phyloP scores from a whole-genome alignment of 768 basidiomycete genomes.

The Phlebiopsis flavidoalba region DNA sequence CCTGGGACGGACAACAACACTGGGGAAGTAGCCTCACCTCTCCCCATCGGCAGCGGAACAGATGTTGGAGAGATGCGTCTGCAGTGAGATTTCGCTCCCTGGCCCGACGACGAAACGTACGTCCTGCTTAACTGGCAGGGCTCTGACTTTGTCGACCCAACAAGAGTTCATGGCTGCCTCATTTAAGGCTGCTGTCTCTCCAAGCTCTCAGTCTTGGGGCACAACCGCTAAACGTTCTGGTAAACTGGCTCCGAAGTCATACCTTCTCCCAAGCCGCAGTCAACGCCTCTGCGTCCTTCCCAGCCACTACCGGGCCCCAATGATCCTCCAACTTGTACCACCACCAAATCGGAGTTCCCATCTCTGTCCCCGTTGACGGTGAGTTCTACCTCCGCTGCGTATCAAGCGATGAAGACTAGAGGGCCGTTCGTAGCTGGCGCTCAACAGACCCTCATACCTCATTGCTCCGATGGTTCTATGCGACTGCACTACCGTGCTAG shows the following conservation, averaged over 20 bases:
- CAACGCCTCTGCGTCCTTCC: constrained; percentile 1
- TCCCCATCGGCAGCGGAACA: constrained; percentile 15
- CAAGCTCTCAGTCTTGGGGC: constrained; percentile 23
- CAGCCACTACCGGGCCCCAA: background rate
- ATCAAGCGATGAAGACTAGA: background rate
- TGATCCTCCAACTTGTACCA: constrained; percentile 7
- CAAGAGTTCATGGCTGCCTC: constrained; percentile 7
- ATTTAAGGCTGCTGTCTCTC: constrained; percentile 21
- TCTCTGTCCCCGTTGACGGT: constrained; percentile 2
- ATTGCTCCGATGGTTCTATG: constrained; percentile 10
- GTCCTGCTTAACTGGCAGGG: constrained; percentile 28
- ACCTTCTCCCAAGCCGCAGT: constrained; percentile 12
- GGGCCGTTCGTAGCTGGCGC: background rate
- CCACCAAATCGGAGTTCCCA: background rate
- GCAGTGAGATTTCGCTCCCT: constrained; percentile 34
- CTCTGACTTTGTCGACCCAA: constrained; percentile 13
- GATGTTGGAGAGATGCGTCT: constrained; percentile 36
- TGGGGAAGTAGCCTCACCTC: constrained; percentile 36
- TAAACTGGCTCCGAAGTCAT: constrained; percentile 24
- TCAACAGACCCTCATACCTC: constrained; percentile 5
- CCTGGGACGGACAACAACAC: constrained; percentile 30
- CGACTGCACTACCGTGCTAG: constrained; percentile 4
- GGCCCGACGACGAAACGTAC: constrained; percentile 34
- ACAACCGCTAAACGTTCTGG: constrained; percentile 14
- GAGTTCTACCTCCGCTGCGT: background rate